Evolutionary conservation across 2,329 filamentous ascomycete species (phyloP).

Genomic region (Epichloe brachyelytri): DNA sequence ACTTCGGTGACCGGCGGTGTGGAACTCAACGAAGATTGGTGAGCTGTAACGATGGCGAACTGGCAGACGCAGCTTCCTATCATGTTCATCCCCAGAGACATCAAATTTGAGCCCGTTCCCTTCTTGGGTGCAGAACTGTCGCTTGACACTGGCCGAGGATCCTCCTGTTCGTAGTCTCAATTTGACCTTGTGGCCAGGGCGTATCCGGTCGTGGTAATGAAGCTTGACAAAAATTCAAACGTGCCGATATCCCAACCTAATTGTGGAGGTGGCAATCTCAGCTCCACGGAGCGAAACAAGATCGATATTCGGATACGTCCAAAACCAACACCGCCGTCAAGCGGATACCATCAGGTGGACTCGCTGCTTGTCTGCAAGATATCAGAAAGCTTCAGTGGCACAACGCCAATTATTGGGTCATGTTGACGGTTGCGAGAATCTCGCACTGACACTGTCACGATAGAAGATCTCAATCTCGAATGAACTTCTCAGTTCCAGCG

Average conservation of each 20-base stretch:
- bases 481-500: constrained; percentile 82
- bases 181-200: constrained; percentile 55
- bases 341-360: constrained; percentile 83
- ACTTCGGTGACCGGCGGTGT: constrained; percentile 53
- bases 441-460: constrained; percentile 78
- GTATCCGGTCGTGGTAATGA: constrained; percentile 53
- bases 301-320: constrained; percentile 80
- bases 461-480: constrained; percentile 81
- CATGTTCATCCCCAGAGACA: constrained; percentile 28
- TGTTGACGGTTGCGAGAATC: constrained; percentile 85
- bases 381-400: constrained; percentile 77
- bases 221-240: constrained; percentile 70
- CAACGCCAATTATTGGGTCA: constrained; percentile 85
- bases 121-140: constrained; percentile 48
- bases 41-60: constrained; percentile 85
- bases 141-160: constrained; percentile 57
- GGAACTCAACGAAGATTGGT: constrained; percentile 80
- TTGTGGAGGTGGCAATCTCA: constrained; percentile 69
- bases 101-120: constrained; percentile 39
- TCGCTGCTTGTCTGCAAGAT: constrained; percentile 82
- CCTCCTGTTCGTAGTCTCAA: constrained; percentile 75
- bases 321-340: constrained; percentile 87
- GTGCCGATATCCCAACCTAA: constrained; percentile 93
- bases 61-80: constrained; percentile 54
- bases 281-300: constrained; percentile 80